A percentile compares a stretch with the other conserved stretches of the same genome.
Evolutionary conservation across 148 eudicot species (phyloP).

Genomic region (Amaranthus cruentus): DNA sequence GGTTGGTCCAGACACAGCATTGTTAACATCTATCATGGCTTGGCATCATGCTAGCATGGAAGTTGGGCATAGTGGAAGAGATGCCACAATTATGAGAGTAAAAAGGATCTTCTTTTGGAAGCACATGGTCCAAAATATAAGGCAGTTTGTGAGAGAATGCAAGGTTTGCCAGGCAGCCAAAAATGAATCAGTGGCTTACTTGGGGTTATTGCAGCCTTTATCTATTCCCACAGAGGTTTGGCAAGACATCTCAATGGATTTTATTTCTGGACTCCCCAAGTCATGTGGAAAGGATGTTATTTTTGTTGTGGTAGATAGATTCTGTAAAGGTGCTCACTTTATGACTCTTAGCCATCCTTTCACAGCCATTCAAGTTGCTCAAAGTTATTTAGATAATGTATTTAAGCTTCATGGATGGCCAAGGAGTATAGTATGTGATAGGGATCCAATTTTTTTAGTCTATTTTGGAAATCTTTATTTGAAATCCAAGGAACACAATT

Average conservation of each 20-base stretch:
- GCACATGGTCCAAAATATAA: not conserved
- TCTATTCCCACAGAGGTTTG: not conserved
- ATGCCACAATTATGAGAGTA: not conserved
- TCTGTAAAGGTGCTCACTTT: too few species aligned
- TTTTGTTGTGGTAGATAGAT: not conserved
- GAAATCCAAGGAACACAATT: too few species aligned
- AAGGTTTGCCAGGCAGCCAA: not conserved
- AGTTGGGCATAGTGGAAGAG: not conserved
- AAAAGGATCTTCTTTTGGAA: not conserved
- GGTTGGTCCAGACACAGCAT: not conserved
- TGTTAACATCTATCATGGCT: not conserved
- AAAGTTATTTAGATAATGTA: too few species aligned
- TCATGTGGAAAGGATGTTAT: not conserved
- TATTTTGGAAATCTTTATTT: too few species aligned
- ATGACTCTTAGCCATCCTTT: too few species aligned
- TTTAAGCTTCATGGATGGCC: too few species aligned
- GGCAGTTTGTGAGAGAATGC: not conserved
- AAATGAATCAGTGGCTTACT: not conserved
- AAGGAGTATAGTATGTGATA: too few species aligned
- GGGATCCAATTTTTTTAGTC: too few species aligned
- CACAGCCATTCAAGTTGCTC: too few species aligned
- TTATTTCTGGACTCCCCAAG: not conserved
- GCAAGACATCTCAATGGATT: not conserved
- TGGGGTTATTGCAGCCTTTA: not conserved
- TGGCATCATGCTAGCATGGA: not conserved